Evolutionary conservation across 441 rosid genomes (phyloP).

Genomic region (Adansonia grandidieri): DNA sequence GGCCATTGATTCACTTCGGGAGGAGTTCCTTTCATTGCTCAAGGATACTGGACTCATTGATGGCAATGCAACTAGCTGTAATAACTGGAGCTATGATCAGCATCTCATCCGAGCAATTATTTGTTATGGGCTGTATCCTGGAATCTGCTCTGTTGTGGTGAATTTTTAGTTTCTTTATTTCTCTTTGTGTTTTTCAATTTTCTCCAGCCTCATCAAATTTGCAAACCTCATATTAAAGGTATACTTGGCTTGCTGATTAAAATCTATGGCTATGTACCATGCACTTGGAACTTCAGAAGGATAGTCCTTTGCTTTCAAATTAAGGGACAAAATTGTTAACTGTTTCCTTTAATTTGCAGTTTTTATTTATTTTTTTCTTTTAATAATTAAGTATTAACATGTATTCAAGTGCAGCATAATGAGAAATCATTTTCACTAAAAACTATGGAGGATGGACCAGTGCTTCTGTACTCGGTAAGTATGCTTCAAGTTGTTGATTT

Average conservation of each 20-base stretch:
- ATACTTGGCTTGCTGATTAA: conserved; percentile 9
- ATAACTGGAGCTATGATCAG: conserved; percentile 58
- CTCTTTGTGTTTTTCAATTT: conserved; percentile 1
- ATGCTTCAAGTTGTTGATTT: conserved; percentile 22
- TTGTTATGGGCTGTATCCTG: conserved; percentile 87
- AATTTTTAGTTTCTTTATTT: conserved; percentile 36
- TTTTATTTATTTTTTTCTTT: neutral
- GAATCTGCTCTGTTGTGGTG: conserved; percentile 85
- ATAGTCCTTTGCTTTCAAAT: neutral
- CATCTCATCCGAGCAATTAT: conserved; percentile 75
- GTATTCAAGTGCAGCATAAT: conserved; percentile 55
- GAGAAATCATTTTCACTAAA: conserved; percentile 78
- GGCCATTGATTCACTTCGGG: conserved; percentile 84
- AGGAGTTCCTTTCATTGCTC: conserved; percentile 79
- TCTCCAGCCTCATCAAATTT: conserved; percentile 5
- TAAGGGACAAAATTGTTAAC: conserved; percentile 5
- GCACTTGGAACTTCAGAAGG: neutral
- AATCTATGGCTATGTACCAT: neutral
- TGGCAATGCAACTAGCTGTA: conserved; percentile 54
- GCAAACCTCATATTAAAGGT: neutral
- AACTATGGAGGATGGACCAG: conserved; percentile 96
- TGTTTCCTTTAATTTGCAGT: conserved; percentile 5
- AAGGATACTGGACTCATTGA: conserved; percentile 71
- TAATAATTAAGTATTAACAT: conserved; percentile 25
- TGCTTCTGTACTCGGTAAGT: conserved; percentile 79